A percentile compares a stretch with the other conserved stretches of the same genome.
phyloP scores from a whole-genome alignment of 2,329 filamentous ascomycete genomes.

The Penicillium paneum region DNA sequence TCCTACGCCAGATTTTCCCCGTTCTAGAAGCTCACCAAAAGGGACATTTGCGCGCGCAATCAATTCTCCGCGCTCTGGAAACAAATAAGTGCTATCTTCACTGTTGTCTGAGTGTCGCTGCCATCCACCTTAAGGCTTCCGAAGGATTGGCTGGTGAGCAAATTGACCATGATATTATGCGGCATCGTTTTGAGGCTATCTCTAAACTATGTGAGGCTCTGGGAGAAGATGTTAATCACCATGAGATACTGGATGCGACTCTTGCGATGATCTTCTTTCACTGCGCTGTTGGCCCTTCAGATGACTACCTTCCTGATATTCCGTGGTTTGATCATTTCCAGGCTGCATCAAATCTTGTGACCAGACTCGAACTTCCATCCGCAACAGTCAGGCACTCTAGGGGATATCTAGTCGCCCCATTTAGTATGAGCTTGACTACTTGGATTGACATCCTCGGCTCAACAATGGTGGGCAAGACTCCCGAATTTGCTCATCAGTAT shows the following conservation, averaged over 20 bases:
- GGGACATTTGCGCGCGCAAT: conserved; percentile 73
- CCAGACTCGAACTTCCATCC: conserved; percentile 57
- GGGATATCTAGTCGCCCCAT: conserved; percentile 67
- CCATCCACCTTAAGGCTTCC: conserved; percentile 84
- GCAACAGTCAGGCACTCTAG: too few species aligned
- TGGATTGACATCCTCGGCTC: conserved; percentile 98
- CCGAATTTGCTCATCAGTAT: conserved; percentile 91
- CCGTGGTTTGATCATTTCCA: conserved; percentile 98
- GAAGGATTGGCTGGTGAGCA: conserved; percentile 60
- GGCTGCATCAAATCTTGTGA: conserved; percentile 78
- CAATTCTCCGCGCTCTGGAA: conserved; percentile 83
- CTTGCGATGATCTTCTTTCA: conserved; percentile 97
- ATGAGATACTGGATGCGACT: conserved; percentile 85
- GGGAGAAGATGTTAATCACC: conserved; percentile 74
- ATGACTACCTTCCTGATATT: conserved; percentile 84
- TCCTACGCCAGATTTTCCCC: conserved; percentile 85
- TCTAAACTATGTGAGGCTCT: conserved; percentile 80
- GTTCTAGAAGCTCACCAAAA: conserved; percentile 87
- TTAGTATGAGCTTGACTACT: conserved; percentile 84
- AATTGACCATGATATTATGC: conserved; percentile 87
- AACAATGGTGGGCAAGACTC: conserved; percentile 83
- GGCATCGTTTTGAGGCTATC: conserved; percentile 85
- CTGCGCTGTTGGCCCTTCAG: conserved; percentile 80
- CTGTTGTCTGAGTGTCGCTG: conserved; percentile 90
- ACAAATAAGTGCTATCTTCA: conserved; percentile 92